phyloP scores from a whole-genome alignment of 768 basidiomycete species.

The Ramaria sp. region DNA sequence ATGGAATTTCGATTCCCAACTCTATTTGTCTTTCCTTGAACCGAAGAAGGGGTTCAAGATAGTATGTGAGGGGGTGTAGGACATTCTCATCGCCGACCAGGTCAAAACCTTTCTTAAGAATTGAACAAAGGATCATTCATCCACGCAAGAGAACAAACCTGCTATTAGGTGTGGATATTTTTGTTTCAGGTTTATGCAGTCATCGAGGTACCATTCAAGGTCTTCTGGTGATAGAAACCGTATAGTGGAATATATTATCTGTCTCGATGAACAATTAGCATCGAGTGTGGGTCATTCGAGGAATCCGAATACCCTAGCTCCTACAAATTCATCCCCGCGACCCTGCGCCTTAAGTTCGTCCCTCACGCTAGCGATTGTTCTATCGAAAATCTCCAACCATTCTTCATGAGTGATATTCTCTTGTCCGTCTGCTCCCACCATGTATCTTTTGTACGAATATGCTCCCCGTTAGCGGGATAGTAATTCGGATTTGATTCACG shows the following conservation, averaged over 20 bases:
- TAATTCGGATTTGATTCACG: slow-evolving; percentile 11
- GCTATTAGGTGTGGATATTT: slow-evolving; percentile 64
- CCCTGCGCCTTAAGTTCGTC: slow-evolving; percentile 38
- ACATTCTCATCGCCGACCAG: slow-evolving; percentile 68
- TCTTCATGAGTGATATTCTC: slow-evolving; percentile 48
- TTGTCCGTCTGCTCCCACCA: slow-evolving; percentile 45
- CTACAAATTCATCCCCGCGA: slow-evolving; percentile 51
- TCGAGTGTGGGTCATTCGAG: neutral
- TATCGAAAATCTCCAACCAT: slow-evolving; percentile 44
- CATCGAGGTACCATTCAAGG: slow-evolving; percentile 57
- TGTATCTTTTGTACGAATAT: slow-evolving; percentile 29
- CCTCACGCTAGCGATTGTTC: slow-evolving; percentile 42
- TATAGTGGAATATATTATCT: slow-evolving; percentile 67
- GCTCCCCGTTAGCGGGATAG: neutral
- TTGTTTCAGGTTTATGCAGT: slow-evolving; percentile 63
- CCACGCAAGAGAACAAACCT: slow-evolving; percentile 25
- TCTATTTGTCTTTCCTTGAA: slow-evolving; percentile 50
- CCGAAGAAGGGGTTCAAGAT: slow-evolving; percentile 45
- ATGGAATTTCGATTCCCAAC: slow-evolving; percentile 54
- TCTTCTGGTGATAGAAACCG: slow-evolving; percentile 44
- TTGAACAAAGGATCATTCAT: neutral
- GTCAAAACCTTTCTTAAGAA: slow-evolving; percentile 47
- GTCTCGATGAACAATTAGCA: neutral
- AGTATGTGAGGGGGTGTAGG: slow-evolving; percentile 47
- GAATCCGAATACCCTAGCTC: slow-evolving; percentile 37